Percentiles rank a stretch among this genome's conserved stretches.
Evolutionary conservation across 2,329 filamentous ascomycete species (phyloP).

Genomic region (Hypoxylon sp.): DNA sequence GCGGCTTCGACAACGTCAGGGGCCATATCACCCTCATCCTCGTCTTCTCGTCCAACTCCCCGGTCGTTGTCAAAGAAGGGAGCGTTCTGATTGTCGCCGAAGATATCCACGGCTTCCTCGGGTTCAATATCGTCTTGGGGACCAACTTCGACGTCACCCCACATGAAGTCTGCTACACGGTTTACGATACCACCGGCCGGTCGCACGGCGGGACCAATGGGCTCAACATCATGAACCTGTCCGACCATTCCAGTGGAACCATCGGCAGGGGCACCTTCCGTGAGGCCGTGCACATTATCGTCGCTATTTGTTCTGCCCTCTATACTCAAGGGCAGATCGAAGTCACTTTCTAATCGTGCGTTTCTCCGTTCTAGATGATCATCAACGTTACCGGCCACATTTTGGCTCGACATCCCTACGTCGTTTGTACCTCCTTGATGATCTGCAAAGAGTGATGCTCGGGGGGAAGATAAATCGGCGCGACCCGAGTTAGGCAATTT

Average conservation of each 20-base stretch:
- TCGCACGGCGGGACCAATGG: conserved; percentile 13
- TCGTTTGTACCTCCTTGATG: not conserved
- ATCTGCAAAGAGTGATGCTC: not conserved
- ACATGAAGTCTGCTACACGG: conserved; percentile 72
- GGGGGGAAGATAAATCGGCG: conserved; percentile 2
- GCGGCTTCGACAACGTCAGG: conserved; percentile 74
- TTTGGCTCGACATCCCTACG: not conserved
- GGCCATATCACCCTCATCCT: conserved; percentile 60
- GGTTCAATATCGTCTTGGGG: conserved; percentile 58
- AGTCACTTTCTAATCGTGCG: not conserved
- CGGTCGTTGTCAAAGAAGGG: conserved; percentile 59
- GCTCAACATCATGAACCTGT: conserved; percentile 24
- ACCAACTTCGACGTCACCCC: conserved; percentile 66
- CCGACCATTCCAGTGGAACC: conserved; percentile 15
- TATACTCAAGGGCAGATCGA: not conserved
- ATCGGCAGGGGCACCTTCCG: conserved; percentile 13
- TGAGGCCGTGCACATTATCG: not conserved
- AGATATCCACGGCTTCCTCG: conserved; percentile 71
- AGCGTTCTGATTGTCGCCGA: conserved; percentile 63
- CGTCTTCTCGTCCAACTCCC: conserved; percentile 50
- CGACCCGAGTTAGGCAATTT: conserved; percentile 19
- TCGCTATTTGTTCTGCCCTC: conserved; percentile 12
- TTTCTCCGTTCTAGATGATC: not conserved
- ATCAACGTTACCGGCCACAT: not conserved
- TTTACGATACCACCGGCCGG: conserved; percentile 59